Percentiles rank a stretch among this genome's conserved stretches.
These are phyloP conservation scores for Cicer arietinum DNA, from an alignment of 306 rosid genomes.

Conservation along the genomic window DNA sequence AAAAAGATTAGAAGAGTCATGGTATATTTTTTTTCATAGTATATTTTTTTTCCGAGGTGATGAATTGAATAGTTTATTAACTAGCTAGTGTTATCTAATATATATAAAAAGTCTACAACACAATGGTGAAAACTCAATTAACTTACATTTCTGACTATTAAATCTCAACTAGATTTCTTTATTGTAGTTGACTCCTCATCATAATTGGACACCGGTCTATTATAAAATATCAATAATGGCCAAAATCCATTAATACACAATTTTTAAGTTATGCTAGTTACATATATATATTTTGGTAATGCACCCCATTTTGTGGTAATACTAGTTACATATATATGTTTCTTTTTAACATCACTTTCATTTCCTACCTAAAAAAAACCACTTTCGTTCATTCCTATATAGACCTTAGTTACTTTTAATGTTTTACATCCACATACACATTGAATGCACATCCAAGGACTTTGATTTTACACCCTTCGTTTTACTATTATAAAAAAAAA, in stretches of 20 bases:
- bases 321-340: neutral
- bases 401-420: neutral
- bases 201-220: conserved; percentile 10
- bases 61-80: neutral
- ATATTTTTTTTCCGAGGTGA: neutral
- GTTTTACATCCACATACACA: neutral
- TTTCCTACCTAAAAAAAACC: no score
- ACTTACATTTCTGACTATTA: neutral
- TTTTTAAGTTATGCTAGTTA: neutral
- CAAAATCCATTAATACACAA: neutral
- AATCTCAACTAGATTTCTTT: conserved; percentile 17
- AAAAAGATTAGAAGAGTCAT: no score
- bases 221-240: conserved; percentile 2
- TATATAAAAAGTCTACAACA: no score
- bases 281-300: neutral
- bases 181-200: neutral
- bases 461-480: neutral
- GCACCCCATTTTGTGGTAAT: neutral
- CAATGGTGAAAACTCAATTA: neutral
- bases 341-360: neutral
- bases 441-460: neutral
- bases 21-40: no score
- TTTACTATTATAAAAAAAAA: no score
- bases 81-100: neutral
- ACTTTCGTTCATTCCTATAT: neutral